These are phyloP conservation scores for Fusarium cyanostomum DNA, from an alignment of 2,329 filamentous ascomycete genomes.

Conservation along the genomic window DNA sequence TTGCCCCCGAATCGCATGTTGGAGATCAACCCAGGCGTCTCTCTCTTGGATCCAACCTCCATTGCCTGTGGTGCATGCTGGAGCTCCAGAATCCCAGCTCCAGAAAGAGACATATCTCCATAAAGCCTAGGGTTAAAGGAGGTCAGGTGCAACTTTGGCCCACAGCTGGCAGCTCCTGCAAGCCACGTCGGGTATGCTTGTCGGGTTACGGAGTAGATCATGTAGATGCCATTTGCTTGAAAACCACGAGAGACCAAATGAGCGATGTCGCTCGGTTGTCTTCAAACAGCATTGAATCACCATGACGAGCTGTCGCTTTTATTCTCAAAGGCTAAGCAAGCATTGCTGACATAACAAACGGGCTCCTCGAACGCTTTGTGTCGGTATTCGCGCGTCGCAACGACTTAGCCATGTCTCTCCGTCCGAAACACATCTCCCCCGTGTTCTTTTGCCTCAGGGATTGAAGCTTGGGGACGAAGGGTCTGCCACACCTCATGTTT, in stretches of 20 bases:
- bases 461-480: slow-evolving; percentile 15
- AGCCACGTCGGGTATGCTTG: slow-evolving; percentile 38
- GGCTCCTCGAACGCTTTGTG: slow-evolving; percentile 16
- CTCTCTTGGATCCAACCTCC: slow-evolving; percentile 16
- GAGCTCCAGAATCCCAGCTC: slow-evolving; percentile 27
- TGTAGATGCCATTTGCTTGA: slow-evolving; percentile 26
- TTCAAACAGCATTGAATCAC: slow-evolving; percentile 32
- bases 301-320: slow-evolving; percentile 28
- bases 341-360: slow-evolving; percentile 3
- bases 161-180: slow-evolving; percentile 39
- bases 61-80: slow-evolving; percentile 19
- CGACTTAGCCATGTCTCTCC: slow-evolving; percentile 1
- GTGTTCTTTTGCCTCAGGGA: slow-evolving; percentile 8
- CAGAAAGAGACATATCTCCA: slow-evolving; percentile 41
- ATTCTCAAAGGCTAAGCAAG: background rate
- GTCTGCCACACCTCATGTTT: slow-evolving; percentile 28
- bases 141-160: slow-evolving; percentile 42
- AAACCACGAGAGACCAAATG: slow-evolving; percentile 3
- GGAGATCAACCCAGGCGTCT: slow-evolving; percentile 24
- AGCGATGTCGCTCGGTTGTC: slow-evolving; percentile 30
- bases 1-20: slow-evolving; percentile 22
- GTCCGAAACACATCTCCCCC: background rate
- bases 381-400: slow-evolving; percentile 4
- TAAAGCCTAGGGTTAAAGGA: slow-evolving; percentile 31
- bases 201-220: no score